Percentiles rank a stretch among this genome's conserved stretches.
These are phyloP conservation scores for Beauveria australis DNA, from an alignment of 2,329 filamentous ascomycete genomes.

Conservation along the genomic window DNA sequence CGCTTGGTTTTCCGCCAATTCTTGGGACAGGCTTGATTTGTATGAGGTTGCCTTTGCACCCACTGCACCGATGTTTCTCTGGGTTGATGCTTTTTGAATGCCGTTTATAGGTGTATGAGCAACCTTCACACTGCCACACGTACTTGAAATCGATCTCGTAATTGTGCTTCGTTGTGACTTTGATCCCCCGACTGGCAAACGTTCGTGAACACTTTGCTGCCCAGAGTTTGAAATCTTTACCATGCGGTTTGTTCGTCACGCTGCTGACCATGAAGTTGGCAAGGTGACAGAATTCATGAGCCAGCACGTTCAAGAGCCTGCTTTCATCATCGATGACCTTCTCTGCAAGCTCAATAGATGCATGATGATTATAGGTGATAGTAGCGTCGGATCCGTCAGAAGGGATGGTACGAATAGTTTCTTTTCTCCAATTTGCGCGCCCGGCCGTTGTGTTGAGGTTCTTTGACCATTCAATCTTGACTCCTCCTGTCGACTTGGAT, in stretches of 20 bases:
- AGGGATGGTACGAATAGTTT: slow-evolving; percentile 35
- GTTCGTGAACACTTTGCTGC: slow-evolving; percentile 44
- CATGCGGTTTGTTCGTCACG: slow-evolving; percentile 70
- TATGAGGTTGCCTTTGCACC: slow-evolving; percentile 60
- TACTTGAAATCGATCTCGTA: slow-evolving; percentile 93
- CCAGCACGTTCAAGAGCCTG: slow-evolving; percentile 80
- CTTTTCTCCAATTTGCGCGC: slow-evolving; percentile 62
- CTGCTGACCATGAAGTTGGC: slow-evolving; percentile 83
- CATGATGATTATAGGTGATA: slow-evolving; percentile 46
- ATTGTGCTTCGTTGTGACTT: slow-evolving; percentile 81
- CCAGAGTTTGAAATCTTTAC: slow-evolving; percentile 76
- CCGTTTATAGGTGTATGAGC: slow-evolving; percentile 65
- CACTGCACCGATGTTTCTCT: slow-evolving; percentile 61
- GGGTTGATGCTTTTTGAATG: slow-evolving; percentile 83
- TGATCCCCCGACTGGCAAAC: slow-evolving; percentile 56
- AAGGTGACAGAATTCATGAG: slow-evolving; percentile 93
- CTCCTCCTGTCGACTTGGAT: slow-evolving; percentile 57
- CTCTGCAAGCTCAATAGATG: slow-evolving; percentile 77
- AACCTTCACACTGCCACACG: slow-evolving; percentile 68
- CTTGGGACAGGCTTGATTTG: slow-evolving; percentile 72
- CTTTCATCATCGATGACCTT: slow-evolving; percentile 76
- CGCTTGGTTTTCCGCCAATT: slow-evolving; percentile 25
- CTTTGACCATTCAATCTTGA: slow-evolving; percentile 66
- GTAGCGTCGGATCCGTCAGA: slow-evolving; percentile 19
- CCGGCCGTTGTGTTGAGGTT: slow-evolving; percentile 76